Evolutionary conservation across 2,329 filamentous ascomycete genomes (phyloP).

Genomic region (Aureobasidium melanogenum): DNA sequence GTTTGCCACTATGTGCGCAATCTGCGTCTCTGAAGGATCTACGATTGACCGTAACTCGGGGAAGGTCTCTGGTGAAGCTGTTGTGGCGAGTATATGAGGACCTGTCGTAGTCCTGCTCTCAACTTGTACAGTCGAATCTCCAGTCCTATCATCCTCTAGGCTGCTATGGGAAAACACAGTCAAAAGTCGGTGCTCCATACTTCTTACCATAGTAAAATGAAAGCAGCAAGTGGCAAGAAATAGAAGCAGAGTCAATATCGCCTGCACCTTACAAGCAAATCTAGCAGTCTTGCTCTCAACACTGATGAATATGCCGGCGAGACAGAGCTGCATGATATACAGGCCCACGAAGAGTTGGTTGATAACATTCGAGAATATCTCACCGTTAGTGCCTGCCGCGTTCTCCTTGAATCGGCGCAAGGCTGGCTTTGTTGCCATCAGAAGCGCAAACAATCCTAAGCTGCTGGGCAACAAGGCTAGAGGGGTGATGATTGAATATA

Average conservation of each 20-base stretch:
- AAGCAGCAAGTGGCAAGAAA: neutral
- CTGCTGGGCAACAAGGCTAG: neutral
- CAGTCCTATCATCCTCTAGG: neutral
- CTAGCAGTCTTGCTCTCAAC: neutral
- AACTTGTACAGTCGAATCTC: neutral
- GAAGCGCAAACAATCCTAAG: neutral
- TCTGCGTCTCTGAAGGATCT: neutral
- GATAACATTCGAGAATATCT: neutral
- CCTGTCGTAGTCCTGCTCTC: neutral
- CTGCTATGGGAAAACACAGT: neutral
- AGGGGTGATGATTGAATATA: neutral
- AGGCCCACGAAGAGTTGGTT: neutral
- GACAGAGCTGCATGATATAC: neutral
- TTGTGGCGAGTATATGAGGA: neutral
- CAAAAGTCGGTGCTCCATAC: neutral
- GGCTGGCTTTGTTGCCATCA: neutral
- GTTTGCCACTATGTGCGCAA: neutral
- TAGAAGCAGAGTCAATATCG: neutral
- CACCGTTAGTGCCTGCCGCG: neutral
- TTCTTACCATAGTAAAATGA: neutral
- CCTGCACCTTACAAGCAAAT: neutral
- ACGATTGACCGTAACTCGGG: neutral
- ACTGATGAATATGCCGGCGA: neutral
- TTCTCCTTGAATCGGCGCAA: neutral
- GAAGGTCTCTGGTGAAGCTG: neutral